A percentile compares a stretch with the other conserved stretches of the same genome.
Conservation (phyloP, 2,329 filamentous ascomycete genomes). For the Cytospora chrysosperma region DNA sequence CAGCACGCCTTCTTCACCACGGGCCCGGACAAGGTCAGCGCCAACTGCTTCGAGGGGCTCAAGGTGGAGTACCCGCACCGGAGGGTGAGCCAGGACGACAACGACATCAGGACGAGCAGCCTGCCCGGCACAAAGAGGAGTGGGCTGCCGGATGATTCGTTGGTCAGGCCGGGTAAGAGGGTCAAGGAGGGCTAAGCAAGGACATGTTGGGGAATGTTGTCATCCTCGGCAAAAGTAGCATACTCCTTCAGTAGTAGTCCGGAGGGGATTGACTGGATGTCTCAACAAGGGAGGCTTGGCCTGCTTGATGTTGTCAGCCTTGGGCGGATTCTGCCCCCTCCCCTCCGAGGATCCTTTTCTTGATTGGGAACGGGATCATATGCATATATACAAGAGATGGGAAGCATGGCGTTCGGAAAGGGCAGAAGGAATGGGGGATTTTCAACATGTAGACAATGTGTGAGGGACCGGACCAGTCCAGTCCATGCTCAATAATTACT, state of each 20-base stretch:
- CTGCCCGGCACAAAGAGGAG: slow-evolving; percentile 88
- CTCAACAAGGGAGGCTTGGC: too few species aligned
- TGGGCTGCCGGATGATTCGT: slow-evolving; percentile 75
- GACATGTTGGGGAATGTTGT: not conserved
- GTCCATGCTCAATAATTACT: not conserved
- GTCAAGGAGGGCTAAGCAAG: slow-evolving; percentile 54
- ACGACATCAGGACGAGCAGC: slow-evolving; percentile 89
- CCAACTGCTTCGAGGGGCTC: slow-evolving; percentile 88
- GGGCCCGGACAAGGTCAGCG: slow-evolving; percentile 64
- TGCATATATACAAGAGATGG: not conserved
- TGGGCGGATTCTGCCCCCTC: too few species aligned
- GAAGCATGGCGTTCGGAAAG: slow-evolving; percentile 12
- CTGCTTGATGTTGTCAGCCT: too few species aligned
- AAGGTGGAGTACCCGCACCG: slow-evolving; percentile 87
- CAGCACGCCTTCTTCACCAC: slow-evolving; percentile 85
- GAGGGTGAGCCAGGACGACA: slow-evolving; percentile 89
- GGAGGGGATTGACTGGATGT: too few species aligned
- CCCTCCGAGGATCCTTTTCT: too few species aligned
- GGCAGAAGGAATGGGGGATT: not conserved
- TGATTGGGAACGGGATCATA: not conserved
- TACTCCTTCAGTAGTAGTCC: not conserved
- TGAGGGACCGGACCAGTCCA: not conserved
- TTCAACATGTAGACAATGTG: not conserved
- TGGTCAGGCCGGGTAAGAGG: slow-evolving; percentile 63
- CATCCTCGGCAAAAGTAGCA: not conserved